A percentile compares a stretch with the other conserved stretches of the same genome.
These are phyloP conservation scores for Hypoxylon sp. DNA, from an alignment of 2,329 filamentous ascomycete species.

Conservation along the genomic window DNA sequence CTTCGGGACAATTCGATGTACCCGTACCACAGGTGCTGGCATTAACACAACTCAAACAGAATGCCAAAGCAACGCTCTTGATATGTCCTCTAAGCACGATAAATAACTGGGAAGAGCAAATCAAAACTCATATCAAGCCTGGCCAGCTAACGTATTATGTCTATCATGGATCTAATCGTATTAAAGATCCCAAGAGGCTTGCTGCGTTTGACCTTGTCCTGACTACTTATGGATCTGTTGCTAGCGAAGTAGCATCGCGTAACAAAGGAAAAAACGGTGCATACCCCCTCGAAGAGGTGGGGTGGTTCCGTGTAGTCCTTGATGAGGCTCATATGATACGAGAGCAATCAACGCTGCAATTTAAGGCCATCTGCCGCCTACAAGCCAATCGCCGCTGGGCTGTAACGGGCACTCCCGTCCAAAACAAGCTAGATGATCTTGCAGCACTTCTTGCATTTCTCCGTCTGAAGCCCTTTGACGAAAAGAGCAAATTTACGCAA, in stretches of 20 bases:
- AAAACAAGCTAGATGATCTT: slow-evolving; percentile 93
- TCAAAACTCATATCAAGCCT: slow-evolving; percentile 82
- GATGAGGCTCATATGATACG: slow-evolving; percentile 97
- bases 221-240: slow-evolving; percentile 91
- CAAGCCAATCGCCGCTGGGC: slow-evolving; percentile 90
- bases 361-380: slow-evolving; percentile 85
- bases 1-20: slow-evolving; percentile 56
- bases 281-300: slow-evolving; percentile 81
- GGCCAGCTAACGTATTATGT: slow-evolving; percentile 79
- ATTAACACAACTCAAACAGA: slow-evolving; percentile 70
- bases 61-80: slow-evolving; percentile 85
- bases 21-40: slow-evolving; percentile 62
- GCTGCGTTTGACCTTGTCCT: slow-evolving; percentile 86
- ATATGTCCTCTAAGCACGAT: slow-evolving; percentile 92
- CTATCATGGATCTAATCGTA: slow-evolving; percentile 87
- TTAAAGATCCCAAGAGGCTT: slow-evolving; percentile 77
- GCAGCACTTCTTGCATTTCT: slow-evolving; percentile 90
- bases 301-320: slow-evolving; percentile 94
- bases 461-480: slow-evolving; percentile 86
- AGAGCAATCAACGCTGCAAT: slow-evolving; percentile 84
- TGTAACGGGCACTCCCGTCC: slow-evolving; percentile 95
- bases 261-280: slow-evolving; percentile 71
- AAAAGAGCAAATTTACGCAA: slow-evolving; percentile 80
- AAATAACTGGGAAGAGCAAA: slow-evolving; percentile 94
- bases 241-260: slow-evolving; percentile 80